Evolutionary conservation across 192 early-diverging fungal species (phyloP).

Genomic region (Entophlyctis luteolus): DNA sequence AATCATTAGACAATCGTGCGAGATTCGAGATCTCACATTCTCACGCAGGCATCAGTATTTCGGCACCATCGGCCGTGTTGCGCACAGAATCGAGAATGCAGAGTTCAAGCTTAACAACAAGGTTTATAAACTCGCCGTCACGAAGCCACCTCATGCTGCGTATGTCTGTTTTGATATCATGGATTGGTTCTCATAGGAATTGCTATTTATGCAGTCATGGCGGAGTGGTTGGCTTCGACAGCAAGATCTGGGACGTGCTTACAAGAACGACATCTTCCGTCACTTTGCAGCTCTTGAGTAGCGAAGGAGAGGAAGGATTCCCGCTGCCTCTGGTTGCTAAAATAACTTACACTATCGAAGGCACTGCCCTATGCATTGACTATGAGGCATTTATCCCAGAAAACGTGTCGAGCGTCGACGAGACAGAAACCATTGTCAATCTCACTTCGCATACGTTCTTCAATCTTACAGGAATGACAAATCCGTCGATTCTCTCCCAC

Average conservation of each 20-base stretch:
- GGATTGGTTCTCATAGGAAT: too few species aligned
- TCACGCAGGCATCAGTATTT: neutral
- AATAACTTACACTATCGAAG: constrained; percentile 55
- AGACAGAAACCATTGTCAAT: constrained; percentile 55
- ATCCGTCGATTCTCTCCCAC: constrained; percentile 49
- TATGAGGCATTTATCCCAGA: constrained; percentile 50
- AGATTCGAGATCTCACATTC: neutral
- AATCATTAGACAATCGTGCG: neutral
- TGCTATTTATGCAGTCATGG: constrained; percentile 66
- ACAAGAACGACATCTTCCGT: constrained; percentile 47
- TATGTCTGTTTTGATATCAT: too few species aligned
- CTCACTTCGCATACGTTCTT: constrained; percentile 90
- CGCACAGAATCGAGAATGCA: neutral
- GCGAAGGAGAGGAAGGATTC: constrained; percentile 77
- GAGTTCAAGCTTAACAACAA: constrained; percentile 58
- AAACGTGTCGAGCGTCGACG: neutral
- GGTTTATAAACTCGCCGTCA: constrained; percentile 54
- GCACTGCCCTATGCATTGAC: constrained; percentile 28
- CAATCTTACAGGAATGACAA: constrained; percentile 69
- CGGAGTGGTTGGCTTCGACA: constrained; percentile 71
- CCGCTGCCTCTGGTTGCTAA: constrained; percentile 62
- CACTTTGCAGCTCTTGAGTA: constrained; percentile 53
- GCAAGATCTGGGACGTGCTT: constrained; percentile 55
- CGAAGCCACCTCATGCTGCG: constrained; percentile 63
- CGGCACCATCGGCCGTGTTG: neutral